These are phyloP conservation scores for Selaginella tamariscina DNA, from an alignment of 75 land plant species.

Conservation along the genomic window DNA sequence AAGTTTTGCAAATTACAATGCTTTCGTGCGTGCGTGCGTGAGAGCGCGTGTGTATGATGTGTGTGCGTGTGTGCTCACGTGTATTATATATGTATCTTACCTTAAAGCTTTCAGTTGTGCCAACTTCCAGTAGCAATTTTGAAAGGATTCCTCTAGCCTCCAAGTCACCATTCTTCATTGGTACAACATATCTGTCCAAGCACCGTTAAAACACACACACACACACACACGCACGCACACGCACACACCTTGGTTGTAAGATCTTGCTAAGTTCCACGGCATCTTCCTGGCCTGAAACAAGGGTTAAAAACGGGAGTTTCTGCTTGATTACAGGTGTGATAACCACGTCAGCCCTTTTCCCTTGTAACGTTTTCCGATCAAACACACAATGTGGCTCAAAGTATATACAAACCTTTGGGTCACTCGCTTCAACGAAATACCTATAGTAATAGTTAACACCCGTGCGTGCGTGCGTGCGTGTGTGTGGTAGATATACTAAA, in stretches of 20 bases:
- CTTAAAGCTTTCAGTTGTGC: conserved; percentile 65
- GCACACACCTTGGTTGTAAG: conserved; percentile 63
- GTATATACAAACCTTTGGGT: conserved; percentile 44
- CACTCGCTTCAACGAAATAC: conserved; percentile 44
- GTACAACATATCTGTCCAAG: conserved; percentile 49
- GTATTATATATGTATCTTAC: conserved; percentile 19
- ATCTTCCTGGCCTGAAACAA: conserved; percentile 94
- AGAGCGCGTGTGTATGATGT: background rate
- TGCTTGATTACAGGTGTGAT: conserved; percentile 92
- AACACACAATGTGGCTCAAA: conserved; percentile 91
- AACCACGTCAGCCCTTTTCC: conserved; percentile 62
- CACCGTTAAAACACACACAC: background rate
- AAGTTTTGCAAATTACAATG: background rate
- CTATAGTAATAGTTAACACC: conserved; percentile 25
- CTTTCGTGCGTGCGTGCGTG: background rate
- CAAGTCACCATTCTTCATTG: conserved; percentile 85
- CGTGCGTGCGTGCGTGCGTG: no score
- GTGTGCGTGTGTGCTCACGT: background rate
- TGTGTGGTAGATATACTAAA: no score
- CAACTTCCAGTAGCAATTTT: conserved; percentile 37
- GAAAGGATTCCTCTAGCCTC: conserved; percentile 71
- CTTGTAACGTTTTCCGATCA: conserved; percentile 26
- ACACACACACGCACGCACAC: conserved; percentile 9
- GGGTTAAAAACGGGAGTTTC: conserved; percentile 57
- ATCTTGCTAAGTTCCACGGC: conserved; percentile 60